Evolutionary conservation across 192 early-diverging fungal genomes (phyloP), one percentile per base, ranked within the genome.

Genomic region (Funneliformis geosporum): DNA sequence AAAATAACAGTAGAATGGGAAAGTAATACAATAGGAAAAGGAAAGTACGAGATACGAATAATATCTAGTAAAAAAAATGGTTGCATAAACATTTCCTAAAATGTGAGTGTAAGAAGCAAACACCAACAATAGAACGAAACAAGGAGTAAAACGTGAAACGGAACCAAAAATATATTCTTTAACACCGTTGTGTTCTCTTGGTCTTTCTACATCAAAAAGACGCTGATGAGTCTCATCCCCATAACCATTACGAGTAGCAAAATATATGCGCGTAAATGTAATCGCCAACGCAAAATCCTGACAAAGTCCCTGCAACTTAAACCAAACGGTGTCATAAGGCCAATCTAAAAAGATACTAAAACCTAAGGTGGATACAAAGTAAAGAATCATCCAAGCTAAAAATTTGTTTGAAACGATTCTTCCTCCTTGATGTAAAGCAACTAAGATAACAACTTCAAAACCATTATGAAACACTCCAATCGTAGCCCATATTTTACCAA

Each of bases 401-500:
- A 84, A 80, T 8, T 75, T 79, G 76, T 80, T 79, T 14, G 23
- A 80, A 21, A 8, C 10, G 60, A 84, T 81, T 27, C 79, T 79
- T 40, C 84, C 84, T 1, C 81, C 81, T 2, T 75, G 80, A 21
- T 84, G 84, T 23, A 86, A 38, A 21, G 78, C 64, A 68, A 86
- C 62, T 60, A 86, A 67, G 40, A 86, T 64, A 2, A 80, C 73
- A 28, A 86, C 74, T 75, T 86, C 85, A 14, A 80, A 69, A n/a
- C 75, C 44, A 33, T 86, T 86, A 46, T 86, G 85, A 14, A 84
- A 50, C 7, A 78, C 1, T 68, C 62, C 42, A 47, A 18, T 28
- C 8, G 81, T 75, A 16, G 81, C 75, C 84, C 81, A 84, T 38
- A 84, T 78, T 75, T 84, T 84, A n/a, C 84, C 84, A 12, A 84